Conservation (phyloP, 106 monocot genomes). For the Apostasia shenzhenica region DNA sequence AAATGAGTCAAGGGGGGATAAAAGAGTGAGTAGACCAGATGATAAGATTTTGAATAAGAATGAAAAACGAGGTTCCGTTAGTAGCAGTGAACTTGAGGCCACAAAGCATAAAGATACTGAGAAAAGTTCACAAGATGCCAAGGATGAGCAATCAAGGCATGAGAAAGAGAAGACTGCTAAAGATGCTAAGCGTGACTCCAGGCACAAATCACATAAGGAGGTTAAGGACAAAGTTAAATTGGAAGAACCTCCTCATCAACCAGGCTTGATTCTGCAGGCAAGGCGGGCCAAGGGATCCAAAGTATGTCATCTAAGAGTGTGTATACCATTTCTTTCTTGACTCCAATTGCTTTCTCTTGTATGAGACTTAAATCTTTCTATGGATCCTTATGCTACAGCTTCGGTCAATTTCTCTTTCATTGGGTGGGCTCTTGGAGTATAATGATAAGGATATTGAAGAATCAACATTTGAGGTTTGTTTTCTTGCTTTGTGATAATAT, state of each 20-base stretch:
- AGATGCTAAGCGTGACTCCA: conserved; percentile 32
- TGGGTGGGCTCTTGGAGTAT: conserved; percentile 89
- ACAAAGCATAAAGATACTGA: conserved; percentile 21
- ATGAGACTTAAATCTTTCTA: not conserved
- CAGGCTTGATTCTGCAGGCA: conserved; percentile 69
- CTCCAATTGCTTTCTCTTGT: not conserved
- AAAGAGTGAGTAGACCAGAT: conserved; percentile 11
- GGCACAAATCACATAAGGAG: conserved; percentile 38
- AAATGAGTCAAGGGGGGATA: conserved; percentile 28
- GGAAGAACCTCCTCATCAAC: conserved; percentile 59
- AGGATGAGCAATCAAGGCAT: conserved; percentile 24
- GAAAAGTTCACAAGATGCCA: conserved; percentile 24
- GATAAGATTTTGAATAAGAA: conserved; percentile 7
- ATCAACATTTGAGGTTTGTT: conserved; percentile 88
- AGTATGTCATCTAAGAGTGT: too few species aligned
- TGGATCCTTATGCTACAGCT: conserved; percentile 34
- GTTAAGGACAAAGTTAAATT: conserved; percentile 38
- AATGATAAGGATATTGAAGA: conserved; percentile 92
- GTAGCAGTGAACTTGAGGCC: conserved; percentile 10
- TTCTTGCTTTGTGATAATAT: too few species aligned
- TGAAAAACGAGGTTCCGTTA: conserved; percentile 12
- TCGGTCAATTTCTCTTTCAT: conserved; percentile 72
- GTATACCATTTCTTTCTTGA: not conserved
- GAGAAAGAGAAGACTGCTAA: conserved; percentile 45
- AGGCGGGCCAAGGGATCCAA: conserved; percentile 56